A percentile compares a stretch with the other conserved stretches of the same genome.
Evolutionary conservation across 805 yeast species (phyloP).

Genomic region (Scheffersomyces ergatensis): DNA sequence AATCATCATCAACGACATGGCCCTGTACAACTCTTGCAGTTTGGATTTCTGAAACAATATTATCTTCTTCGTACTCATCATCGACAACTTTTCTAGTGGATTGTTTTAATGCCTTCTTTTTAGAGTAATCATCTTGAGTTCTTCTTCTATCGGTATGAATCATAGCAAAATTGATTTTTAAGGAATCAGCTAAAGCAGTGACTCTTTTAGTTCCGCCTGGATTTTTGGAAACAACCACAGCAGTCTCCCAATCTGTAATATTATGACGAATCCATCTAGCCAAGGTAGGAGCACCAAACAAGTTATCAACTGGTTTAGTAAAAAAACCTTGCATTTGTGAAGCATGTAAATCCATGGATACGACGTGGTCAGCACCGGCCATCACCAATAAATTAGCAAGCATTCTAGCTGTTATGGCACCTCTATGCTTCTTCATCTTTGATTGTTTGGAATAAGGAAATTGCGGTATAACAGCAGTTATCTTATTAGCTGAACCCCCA

Average conservation of each 20-base stretch:
- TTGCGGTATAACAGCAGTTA: slow-evolving; percentile 95
- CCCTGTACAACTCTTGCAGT: slow-evolving; percentile 96
- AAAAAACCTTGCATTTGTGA: slow-evolving; percentile 99
- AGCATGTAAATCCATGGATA: slow-evolving; percentile 95
- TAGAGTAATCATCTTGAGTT: slow-evolving; percentile 58
- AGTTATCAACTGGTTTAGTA: slow-evolving; percentile 93
- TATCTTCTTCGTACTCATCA: slow-evolving; percentile 64
- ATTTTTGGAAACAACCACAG: slow-evolving; percentile 97
- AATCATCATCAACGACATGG: slow-evolving; percentile 91
- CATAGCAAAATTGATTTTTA: slow-evolving; percentile 97
- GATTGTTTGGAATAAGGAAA: slow-evolving; percentile 97
- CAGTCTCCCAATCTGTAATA: slow-evolving; percentile 77
- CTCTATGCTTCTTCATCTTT: slow-evolving; percentile 98
- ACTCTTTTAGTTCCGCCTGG: slow-evolving; percentile 99
- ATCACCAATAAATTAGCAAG: slow-evolving; percentile 89
- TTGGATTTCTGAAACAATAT: slow-evolving; percentile 77
- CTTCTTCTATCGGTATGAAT: slow-evolving; percentile 97
- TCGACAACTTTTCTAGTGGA: slow-evolving; percentile 27
- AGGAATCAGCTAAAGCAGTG: slow-evolving; percentile 94
- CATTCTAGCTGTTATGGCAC: slow-evolving; percentile 98
- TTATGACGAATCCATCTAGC: slow-evolving; percentile 95
- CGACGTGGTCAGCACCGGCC: slow-evolving; percentile 99
- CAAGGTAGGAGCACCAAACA: slow-evolving; percentile 93
- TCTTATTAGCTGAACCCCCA: slow-evolving; percentile 97
- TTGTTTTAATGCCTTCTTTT: slow-evolving; percentile 45